Percentiles rank a stretch among this genome's conserved stretches.
Evolutionary conservation across 768 basidiomycete species (phyloP).

Genomic region (Amyloporia xantha): DNA sequence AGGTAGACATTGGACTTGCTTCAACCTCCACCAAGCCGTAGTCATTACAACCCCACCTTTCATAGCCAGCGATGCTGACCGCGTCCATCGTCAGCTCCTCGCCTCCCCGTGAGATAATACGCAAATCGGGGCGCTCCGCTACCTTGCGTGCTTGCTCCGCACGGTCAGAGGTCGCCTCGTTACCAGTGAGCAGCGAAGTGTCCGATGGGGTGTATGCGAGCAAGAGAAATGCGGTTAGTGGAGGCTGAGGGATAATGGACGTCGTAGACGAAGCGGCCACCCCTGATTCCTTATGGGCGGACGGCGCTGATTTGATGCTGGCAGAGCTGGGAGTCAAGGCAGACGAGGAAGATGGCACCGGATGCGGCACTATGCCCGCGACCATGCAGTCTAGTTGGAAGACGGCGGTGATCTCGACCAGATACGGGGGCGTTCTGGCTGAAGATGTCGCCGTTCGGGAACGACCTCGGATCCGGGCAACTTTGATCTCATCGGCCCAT

Average conservation of each 20-base stretch:
- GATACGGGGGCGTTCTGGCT: slow-evolving; percentile 47
- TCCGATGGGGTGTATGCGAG: slow-evolving; percentile 84
- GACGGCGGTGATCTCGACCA: slow-evolving; percentile 85
- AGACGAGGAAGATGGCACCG: slow-evolving; percentile 26
- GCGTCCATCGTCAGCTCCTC: slow-evolving; percentile 87
- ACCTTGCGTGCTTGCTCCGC: slow-evolving; percentile 72
- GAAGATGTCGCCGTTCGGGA: slow-evolving; percentile 37
- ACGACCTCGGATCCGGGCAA: slow-evolving; percentile 70
- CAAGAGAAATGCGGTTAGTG: slow-evolving; percentile 73
- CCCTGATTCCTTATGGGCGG: not conserved
- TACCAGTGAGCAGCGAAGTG: slow-evolving; percentile 41
- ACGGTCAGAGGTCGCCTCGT: slow-evolving; percentile 68
- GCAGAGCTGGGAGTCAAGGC: not conserved
- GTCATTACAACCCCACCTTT: slow-evolving; percentile 88
- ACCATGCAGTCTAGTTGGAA: slow-evolving; percentile 96
- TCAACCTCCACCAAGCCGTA: slow-evolving; percentile 62
- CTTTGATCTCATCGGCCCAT: slow-evolving; percentile 92
- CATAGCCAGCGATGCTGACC: slow-evolving; percentile 69
- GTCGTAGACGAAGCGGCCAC: slow-evolving; percentile 16
- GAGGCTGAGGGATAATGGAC: slow-evolving; percentile 19
- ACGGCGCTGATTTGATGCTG: not conserved
- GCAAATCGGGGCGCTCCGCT: slow-evolving; percentile 89
- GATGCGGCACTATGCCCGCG: slow-evolving; percentile 81
- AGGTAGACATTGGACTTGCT: not conserved
- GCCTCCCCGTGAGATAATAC: slow-evolving; percentile 82